These are phyloP conservation scores for Vigna reflexopilosa DNA, from an alignment of 306 rosid species.

Conservation along the genomic window DNA sequence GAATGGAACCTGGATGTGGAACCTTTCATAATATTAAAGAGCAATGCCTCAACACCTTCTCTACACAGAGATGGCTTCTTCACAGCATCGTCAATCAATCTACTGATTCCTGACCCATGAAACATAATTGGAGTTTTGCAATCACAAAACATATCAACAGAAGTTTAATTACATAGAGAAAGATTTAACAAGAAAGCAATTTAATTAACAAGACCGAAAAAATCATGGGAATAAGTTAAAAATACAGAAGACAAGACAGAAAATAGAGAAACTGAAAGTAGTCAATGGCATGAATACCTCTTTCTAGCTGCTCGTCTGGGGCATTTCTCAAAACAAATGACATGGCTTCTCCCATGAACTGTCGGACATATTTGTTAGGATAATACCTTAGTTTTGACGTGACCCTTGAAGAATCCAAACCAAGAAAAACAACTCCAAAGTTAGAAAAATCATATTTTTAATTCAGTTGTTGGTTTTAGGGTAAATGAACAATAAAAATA, in stretches of 20 bases:
- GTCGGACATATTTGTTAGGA: constrained; percentile 78
- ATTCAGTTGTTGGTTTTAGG: constrained; percentile 8
- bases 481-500: constrained; percentile 10
- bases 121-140: constrained; percentile 11
- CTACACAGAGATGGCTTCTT: constrained; percentile 64
- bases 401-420: constrained; percentile 58
- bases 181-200: constrained; percentile 17
- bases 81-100: constrained; percentile 63
- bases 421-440: constrained; percentile 35
- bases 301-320: constrained; percentile 70
- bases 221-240: neutral
- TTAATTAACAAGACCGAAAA: neutral
- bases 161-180: neutral
- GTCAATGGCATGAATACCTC: constrained; percentile 60
- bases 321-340: constrained; percentile 85
- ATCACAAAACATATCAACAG: constrained; percentile 27
- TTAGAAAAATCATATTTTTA: constrained; percentile 32
- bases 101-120: constrained; percentile 49
- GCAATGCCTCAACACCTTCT: constrained; percentile 69
- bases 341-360: constrained; percentile 83
- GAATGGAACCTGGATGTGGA: constrained; percentile 86
- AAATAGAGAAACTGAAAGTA: neutral
- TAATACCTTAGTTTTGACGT: constrained; percentile 77
- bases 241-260: neutral
- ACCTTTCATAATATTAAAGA: constrained; percentile 73